phyloP scores from a whole-genome alignment of 805 yeast species.

The Suhomyces xylopsoci region DNA sequence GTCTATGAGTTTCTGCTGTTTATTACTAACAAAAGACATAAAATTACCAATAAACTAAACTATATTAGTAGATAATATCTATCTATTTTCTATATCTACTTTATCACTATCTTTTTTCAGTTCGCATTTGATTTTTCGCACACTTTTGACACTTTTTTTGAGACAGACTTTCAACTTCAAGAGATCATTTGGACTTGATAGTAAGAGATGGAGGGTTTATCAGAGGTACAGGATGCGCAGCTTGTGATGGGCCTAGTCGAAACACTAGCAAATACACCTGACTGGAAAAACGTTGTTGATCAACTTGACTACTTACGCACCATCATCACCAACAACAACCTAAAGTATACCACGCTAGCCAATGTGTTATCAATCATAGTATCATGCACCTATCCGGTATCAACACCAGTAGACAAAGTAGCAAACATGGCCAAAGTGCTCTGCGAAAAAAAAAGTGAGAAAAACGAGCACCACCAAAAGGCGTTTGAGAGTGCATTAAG shows the following conservation, averaged over 20 bases:
- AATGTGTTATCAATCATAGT: not conserved
- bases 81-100: too few species aligned
- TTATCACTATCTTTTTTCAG: too few species aligned
- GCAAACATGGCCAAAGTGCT: not conserved
- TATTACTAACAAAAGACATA: constrained; percentile 28
- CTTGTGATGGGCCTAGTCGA: not conserved
- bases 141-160: too few species aligned
- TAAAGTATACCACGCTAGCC: not conserved
- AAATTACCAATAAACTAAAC: too few species aligned
- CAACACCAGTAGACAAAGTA: not conserved
- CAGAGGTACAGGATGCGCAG: not conserved
- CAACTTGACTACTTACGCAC: not conserved
- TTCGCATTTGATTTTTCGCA: too few species aligned
- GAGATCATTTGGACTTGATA: too few species aligned
- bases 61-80: too few species aligned
- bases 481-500: not conserved
- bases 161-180: too few species aligned
- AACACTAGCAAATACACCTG: not conserved
- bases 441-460: not conserved
- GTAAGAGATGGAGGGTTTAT: too few species aligned
- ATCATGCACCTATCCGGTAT: not conserved
- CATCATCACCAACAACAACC: not conserved
- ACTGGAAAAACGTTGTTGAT: not conserved
- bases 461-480: not conserved
- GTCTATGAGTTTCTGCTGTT: constrained; percentile 34